Evolutionary conservation across 768 basidiomycete genomes (phyloP), one percentile per base, ranked within the genome.

Genomic region (Xerocomus spinulosus): DNA sequence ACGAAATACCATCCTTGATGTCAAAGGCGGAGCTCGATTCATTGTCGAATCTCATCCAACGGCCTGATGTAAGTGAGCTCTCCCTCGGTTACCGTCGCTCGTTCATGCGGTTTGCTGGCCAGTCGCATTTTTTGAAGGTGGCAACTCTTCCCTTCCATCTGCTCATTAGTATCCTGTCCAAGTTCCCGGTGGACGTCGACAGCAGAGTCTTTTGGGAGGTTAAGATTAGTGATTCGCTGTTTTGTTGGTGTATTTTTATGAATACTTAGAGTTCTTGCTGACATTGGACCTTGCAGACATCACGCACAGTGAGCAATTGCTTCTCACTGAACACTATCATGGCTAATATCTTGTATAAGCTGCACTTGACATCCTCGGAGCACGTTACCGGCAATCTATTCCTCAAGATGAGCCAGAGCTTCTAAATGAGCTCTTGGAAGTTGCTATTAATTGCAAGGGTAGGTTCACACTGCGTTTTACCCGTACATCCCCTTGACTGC

Each of bases 71-170:
- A 58, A 60, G 83, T 66, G 5, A 8, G 32, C 39, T 41, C 52
- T n/a, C 8, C 28, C 45, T 30, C 6, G 28, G 24, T 38, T 9
- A 39, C 7, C 14, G 21, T 29, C 24, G 8, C 13, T 47, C 33
- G 48, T 35, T 70, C n/a, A 64, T 42, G 15, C 9, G 21, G 38
- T 28, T 49, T 44, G 3, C 47, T 42, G 30, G 50, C 17, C 2
- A 91, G 87, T 83, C 87, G 15, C 90, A 89, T 62, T 92, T 92
- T 72, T 71, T 92, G 57, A 92, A 92, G 70, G 86, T 86, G 23
- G 83, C 88, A 3, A 83, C 79, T 3, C 73, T 92, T 36, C 90
- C 90, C 0, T 91, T 87, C 72, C 80, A 90, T 62, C 80, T 77
- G n/a, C 73, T 92, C 37, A 74, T 82, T 50, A 85, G 84, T 50